A percentile compares a stretch with the other conserved stretches of the same genome.
Evolutionary conservation across 805 yeast genomes (phyloP).

Genomic region (Starmerella roubikii): DNA sequence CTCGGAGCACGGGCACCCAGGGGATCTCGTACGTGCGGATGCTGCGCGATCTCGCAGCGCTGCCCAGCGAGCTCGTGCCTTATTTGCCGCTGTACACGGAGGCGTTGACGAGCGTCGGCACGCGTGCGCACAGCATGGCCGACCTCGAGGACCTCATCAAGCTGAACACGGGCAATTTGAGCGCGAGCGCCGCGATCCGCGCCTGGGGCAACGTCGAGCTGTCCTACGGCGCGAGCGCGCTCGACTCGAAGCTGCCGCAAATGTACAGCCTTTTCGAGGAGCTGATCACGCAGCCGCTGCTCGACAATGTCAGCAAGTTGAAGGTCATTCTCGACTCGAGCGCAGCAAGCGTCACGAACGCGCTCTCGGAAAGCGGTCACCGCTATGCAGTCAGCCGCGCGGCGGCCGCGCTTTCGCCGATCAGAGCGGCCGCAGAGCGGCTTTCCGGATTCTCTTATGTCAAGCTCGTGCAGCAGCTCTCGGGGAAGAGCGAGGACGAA

Average conservation of each 20-base stretch:
- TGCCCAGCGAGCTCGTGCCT: slow-evolving; percentile 52
- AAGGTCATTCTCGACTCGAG: slow-evolving; percentile 56
- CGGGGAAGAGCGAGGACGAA: slow-evolving; percentile 37
- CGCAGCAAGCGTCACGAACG: slow-evolving; percentile 64
- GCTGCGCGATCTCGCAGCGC: slow-evolving; percentile 40
- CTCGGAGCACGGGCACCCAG: slow-evolving; percentile 26
- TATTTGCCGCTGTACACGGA: slow-evolving; percentile 66
- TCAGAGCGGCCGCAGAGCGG: slow-evolving; percentile 47
- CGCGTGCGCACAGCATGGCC: slow-evolving; percentile 48
- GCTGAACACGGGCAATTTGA: slow-evolving; percentile 70
- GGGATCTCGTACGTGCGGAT: slow-evolving; percentile 70
- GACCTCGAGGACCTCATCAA: slow-evolving; percentile 76
- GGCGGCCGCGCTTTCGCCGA: slow-evolving; percentile 45
- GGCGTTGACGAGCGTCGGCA: slow-evolving; percentile 80
- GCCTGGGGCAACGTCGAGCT: slow-evolving; percentile 15
- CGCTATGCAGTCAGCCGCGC: slow-evolving; percentile 61
- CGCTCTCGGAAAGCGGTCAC: slow-evolving; percentile 81
- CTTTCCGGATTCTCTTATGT: slow-evolving; percentile 70
- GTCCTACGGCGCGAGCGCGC: slow-evolving; percentile 18
- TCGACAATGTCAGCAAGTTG: slow-evolving; percentile 52
- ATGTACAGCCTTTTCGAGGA: slow-evolving; percentile 57
- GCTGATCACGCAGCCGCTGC: slow-evolving; percentile 55
- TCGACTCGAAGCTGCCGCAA: slow-evolving; percentile 47
- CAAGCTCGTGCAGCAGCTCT: slow-evolving; percentile 49
- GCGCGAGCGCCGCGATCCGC: slow-evolving; percentile 31